phyloP scores from a whole-genome alignment of 2,329 filamentous ascomycete genomes.

The Fonsecaea monophora region DNA sequence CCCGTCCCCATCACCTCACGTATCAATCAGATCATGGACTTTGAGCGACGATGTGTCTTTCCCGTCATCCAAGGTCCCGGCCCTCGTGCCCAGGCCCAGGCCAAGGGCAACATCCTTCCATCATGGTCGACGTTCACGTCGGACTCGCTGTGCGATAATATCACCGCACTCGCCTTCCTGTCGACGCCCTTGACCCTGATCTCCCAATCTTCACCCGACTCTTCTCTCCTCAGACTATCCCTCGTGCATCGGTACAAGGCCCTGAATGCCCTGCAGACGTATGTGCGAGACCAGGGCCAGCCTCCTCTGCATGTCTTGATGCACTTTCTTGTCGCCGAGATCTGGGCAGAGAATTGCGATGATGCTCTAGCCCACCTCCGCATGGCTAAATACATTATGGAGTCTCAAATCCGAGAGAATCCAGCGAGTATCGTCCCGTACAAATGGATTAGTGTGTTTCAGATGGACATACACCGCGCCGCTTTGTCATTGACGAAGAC shows the following conservation, averaged over 20 bases:
- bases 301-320: conserved; percentile 9
- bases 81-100: conserved; percentile 4
- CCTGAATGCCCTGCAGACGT: conserved; percentile 1
- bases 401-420: conserved; percentile 6
- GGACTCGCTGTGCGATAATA: conserved; percentile 9
- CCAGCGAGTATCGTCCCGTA: neutral
- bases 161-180: conserved; percentile 10
- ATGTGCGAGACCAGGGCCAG: conserved; percentile 2
- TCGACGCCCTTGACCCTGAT: conserved; percentile 10
- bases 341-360: conserved; percentile 9
- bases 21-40: conserved; percentile 16
- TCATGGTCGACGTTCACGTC: conserved; percentile 15
- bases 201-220: conserved; percentile 7
- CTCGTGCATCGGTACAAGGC: conserved; percentile 5
- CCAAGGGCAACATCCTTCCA: conserved; percentile 11
- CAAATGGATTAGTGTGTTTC: conserved; percentile 15
- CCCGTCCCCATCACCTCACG: conserved; percentile 6
- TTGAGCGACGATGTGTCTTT: conserved; percentile 9
- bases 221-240: conserved; percentile 4
- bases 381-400: conserved; percentile 11
- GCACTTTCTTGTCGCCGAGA: conserved; percentile 14
- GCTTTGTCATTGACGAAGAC: conserved; percentile 7
- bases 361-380: conserved; percentile 10
- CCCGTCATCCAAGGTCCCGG: conserved; percentile 15
- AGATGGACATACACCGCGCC: conserved; percentile 16